These are phyloP conservation scores for Tympanopsis confertula DNA, from an alignment of 2,329 filamentous ascomycete species.

Conservation along the genomic window DNA sequence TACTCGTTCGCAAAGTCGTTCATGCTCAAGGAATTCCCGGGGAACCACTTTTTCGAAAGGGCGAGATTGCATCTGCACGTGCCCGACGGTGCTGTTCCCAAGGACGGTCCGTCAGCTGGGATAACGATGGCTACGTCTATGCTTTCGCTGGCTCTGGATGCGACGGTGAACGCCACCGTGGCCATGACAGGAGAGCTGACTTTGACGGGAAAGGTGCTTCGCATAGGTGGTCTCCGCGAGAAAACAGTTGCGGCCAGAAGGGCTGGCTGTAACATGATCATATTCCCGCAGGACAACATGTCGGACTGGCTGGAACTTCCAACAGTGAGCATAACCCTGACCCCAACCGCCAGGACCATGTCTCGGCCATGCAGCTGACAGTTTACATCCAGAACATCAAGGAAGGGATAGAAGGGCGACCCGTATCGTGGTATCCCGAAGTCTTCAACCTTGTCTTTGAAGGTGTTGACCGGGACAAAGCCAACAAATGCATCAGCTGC, in stretches of 20 bases:
- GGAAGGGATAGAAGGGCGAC: slow-evolving; percentile 80
- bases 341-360: slow-evolving; percentile 2
- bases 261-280: slow-evolving; percentile 82
- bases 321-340: slow-evolving; percentile 53
- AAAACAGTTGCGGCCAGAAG: slow-evolving; percentile 93
- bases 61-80: slow-evolving; percentile 92
- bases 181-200: slow-evolving; percentile 98
- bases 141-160: slow-evolving; percentile 72
- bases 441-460: slow-evolving; percentile 89
- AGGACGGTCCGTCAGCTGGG: slow-evolving; percentile 85
- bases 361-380: slow-evolving; percentile 7
- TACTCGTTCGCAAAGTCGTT: slow-evolving; percentile 91
- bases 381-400: slow-evolving; percentile 73
- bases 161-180: slow-evolving; percentile 69
- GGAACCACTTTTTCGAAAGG: slow-evolving; percentile 93
- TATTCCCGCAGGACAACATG: slow-evolving; percentile 91
- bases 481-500: slow-evolving; percentile 61
- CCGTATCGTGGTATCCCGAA: slow-evolving; percentile 86
- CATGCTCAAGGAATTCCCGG: slow-evolving; percentile 72
- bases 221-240: slow-evolving; percentile 87
- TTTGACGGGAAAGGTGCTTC: slow-evolving; percentile 87
- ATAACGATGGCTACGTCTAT: slow-evolving; percentile 97
- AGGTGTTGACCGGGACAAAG: slow-evolving; percentile 61
- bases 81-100: slow-evolving; percentile 88
- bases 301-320: slow-evolving; percentile 96